Base-by-base conservation (phyloP, 768 basidiomycete species). In the Candolleomyces aberdarensis region DNA sequence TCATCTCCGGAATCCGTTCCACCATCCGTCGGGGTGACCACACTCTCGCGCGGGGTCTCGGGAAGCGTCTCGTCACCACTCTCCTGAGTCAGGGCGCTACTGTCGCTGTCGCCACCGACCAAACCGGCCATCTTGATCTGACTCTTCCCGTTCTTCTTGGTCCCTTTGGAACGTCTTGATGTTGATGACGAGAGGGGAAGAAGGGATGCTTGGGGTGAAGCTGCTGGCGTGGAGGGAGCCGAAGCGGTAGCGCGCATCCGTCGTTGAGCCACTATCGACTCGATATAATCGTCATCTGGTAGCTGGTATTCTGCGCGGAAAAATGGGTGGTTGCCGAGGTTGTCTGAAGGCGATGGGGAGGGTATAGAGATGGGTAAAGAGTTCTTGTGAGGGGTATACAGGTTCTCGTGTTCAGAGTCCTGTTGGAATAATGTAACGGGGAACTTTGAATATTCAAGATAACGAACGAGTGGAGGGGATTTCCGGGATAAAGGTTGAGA, bases 21-120 rank as follows among this genome's bases (percentile, higher is more conserved):
- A 8, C 67, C 83, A 65, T 92, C 91, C 3, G 90, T 89, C 31
- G 83, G 88, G 2, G 89, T 91, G 17, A 85, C 78, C 36, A 85
- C 80, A 63, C 89, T 91, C 39, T 84, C 87, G 66, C 83, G 76
- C 0, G 86, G 85, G 9, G 86, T 87, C 26, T 82, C 85, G 10
- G 67, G 61, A 11, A 64, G 63, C 17, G 72, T 76, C 68, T 93
- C 91, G 59, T 92, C 91, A 7, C 85, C 89, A 62, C 89, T 92
- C 71, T 92, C 90, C 69, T 89, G 86, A 3, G 91, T 93, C 66
- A 93, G 70, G 29, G 88, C 91, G 64, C 91, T 92, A 66, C 89
- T 91, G 64, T 92, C 91, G 68, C 91, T 92, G 67, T 93, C 90
- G 1, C 91, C 91, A 14, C 84, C 85, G 2, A 92, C 83, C n/a